Base-by-base conservation (phyloP, 371 early-diverging fungal species). In the Coemansia sp. region DNA sequence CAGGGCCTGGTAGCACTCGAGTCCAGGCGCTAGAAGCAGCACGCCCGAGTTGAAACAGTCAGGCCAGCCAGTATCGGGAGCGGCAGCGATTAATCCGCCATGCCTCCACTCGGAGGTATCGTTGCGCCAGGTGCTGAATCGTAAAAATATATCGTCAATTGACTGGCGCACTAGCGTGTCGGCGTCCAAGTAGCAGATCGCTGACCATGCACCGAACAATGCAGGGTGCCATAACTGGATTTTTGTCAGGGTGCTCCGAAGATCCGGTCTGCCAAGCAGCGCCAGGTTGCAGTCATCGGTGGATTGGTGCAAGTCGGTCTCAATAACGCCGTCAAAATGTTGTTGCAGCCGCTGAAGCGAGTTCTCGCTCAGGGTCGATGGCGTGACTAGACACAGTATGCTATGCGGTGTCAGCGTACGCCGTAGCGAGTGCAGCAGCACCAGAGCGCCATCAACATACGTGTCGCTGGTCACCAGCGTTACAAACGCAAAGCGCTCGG, bases 31-130 rank as follows among this genome's bases (percentile, higher is more conserved):
- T 14, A 86, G 72, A 22, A 94, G 89, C 85, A 98, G 92, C 3
- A 98, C 93, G 2, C 97, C 98, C 21, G 95, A 94, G 75, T 97
- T 97, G 83, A 97, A 97, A 67, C 93, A 92, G 73, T 95, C 95
- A 0, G 94, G 94, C 88, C 93, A 88, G n/a, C 95, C 87, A 55
- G 89, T 84, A 66, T 93, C 95, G 0, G 95, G 91, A 0, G 91
- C 86, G 6, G 94, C 94, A 1, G 92, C 84, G 73, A 93, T 86
- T 5, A 83, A 83, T 0, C 87, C 93, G n/a, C 82, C 72, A 40
- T 78, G 64, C 57, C 79, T n/a, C 84, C 84, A 66, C 8, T 27
- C 63, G 10, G 68, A 31, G 4, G 14, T 6, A 22, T 51, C 57
- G 14, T 42, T 52, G 67, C 66, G 66, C 71, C 72, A 78, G 21